Evolutionary conservation across 2,329 filamentous ascomycete species (phyloP), one percentile per base, ranked within the genome.

Genomic region (Phaeosphaeria sp.): DNA sequence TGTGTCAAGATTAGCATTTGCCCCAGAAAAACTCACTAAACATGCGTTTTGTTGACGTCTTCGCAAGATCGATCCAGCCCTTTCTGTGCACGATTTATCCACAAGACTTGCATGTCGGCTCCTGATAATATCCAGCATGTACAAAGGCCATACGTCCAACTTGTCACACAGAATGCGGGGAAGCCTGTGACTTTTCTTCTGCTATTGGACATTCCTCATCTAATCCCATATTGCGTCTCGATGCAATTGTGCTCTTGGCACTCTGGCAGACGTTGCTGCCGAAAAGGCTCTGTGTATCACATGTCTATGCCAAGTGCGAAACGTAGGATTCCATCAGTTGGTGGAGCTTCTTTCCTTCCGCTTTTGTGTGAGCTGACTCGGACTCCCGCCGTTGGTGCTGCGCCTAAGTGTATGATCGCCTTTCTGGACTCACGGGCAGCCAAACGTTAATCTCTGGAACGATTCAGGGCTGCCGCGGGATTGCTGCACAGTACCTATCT

Each of bases 341-440:
- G 36, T 39, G 36, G 36, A 39, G 11, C 36, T 7, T 39, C 36
- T 39, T 39, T n/a, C 36, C 36, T 39, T 39, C 36, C 36, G 15
- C n/a, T 39, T 39, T 17, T 13, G 36, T 39, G 15, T 15, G 13
- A 39, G 36, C 58, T 67, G 62, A 67, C 60, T 66, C 60, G 59
- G 55, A 39, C 36, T 56, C 36, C 33, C 13, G 42, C 53, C 43
- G 48, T 49, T 36, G 52, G 22, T 41, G 42, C 25, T 39, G 36
- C 36, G 15, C 36, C 36, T 39, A 39, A 23, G 50, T 47, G 42
- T 53, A 20, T 46, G 43, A 47, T 54, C 52, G 22, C 44, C 46
- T 39, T 49, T 43, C 48, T 27, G 6, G 20, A 33, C 43, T 30
- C 9, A 30, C 27, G 41, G 41, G 20, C 36, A 9, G 20, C 18